Percentiles rank a stretch among this genome's conserved stretches.
Evolutionary conservation across 148 eudicot genomes (phyloP).

Genomic region (Chenopodium quinoa): DNA sequence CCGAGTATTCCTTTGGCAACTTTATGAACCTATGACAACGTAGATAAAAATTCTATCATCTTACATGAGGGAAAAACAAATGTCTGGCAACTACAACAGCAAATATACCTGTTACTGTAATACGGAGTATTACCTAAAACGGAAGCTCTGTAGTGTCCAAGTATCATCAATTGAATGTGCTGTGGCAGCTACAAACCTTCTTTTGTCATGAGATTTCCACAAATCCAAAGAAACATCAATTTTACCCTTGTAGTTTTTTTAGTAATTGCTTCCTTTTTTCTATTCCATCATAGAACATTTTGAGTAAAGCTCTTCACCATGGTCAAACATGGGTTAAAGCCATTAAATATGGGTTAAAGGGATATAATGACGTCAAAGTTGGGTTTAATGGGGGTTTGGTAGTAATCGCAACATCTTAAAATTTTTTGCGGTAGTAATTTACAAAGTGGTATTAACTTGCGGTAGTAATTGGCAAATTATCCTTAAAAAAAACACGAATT

Average conservation of each 20-base stretch:
- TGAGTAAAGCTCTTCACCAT: neutral
- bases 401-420: no score
- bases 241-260: neutral
- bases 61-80: neutral
- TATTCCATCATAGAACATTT: neutral
- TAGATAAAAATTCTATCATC: neutral
- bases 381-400: no score
- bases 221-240: neutral
- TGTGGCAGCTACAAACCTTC: neutral
- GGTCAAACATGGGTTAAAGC: no score
- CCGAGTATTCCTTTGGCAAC: neutral
- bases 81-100: neutral
- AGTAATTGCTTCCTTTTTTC: neutral
- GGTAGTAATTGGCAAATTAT: no score
- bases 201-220: neutral
- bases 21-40: neutral
- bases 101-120: neutral
- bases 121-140: neutral
- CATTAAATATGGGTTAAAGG: no score
- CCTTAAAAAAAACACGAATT: no score
- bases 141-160: neutral
- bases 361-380: no score
- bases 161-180: neutral
- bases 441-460: no score
- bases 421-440: no score